phyloP scores from a whole-genome alignment of 2,329 filamentous ascomycete genomes.

The Alternaria triticimaculans region DNA sequence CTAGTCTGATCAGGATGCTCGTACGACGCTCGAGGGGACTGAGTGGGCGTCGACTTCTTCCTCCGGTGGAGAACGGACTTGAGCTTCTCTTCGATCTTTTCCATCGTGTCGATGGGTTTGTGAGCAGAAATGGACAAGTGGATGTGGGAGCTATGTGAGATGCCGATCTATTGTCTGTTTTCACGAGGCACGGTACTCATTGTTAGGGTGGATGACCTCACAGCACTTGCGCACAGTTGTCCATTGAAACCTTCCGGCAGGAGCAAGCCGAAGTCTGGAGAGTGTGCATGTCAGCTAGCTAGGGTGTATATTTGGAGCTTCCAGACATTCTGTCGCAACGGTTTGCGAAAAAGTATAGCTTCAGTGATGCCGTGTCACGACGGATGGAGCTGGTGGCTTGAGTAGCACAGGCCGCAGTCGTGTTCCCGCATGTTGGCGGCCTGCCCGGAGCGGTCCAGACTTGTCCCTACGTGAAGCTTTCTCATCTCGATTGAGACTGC shows the following conservation, averaged over 20 bases:
- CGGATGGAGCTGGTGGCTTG: conserved; percentile 2
- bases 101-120: conserved; percentile 15
- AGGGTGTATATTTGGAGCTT: neutral
- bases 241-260: neutral
- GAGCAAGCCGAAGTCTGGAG: neutral
- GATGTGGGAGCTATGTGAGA: neutral
- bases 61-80: conserved; percentile 23
- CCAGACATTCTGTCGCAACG: neutral
- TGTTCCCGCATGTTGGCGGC: neutral
- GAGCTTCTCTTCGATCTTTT: conserved; percentile 25
- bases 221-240: neutral
- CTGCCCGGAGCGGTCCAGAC: neutral
- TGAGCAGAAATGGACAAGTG: neutral
- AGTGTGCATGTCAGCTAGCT: conserved; percentile 4
- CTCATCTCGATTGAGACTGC: neutral
- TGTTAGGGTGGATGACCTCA: conserved; percentile 14
- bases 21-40: conserved; percentile 11
- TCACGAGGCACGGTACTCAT: conserved; percentile 1
- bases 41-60: conserved; percentile 13
- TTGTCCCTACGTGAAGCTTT: neutral
- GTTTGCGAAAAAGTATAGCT: neutral
- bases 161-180: conserved; percentile 6
- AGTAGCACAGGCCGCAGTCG: neutral
- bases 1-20: conserved; percentile 2
- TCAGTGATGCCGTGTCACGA: conserved; percentile 3